Conservation (phyloP, 768 basidiomycete genomes). For the Lentinus brumalis region DNA sequence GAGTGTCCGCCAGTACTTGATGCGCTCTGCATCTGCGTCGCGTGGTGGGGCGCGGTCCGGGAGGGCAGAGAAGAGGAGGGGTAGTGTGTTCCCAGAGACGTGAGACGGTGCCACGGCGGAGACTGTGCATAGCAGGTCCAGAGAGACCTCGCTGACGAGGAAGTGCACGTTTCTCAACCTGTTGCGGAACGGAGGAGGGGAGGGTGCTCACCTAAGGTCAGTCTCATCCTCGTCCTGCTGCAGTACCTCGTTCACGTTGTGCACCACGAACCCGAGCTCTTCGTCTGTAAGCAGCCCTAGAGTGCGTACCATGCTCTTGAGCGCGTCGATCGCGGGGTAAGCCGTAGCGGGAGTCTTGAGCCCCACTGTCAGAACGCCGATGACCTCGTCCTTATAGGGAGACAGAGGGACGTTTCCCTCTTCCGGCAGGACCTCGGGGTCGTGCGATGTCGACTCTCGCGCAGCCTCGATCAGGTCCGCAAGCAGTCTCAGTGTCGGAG, state of each 20-base stretch:
- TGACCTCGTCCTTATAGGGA: constrained; percentile 74
- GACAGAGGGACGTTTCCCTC: constrained; percentile 43
- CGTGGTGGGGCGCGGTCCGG: constrained; percentile 66
- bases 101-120: constrained; percentile 60
- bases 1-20: constrained; percentile 68
- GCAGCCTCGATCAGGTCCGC: constrained; percentile 63
- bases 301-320: constrained; percentile 69
- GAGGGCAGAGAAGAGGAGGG: constrained; percentile 73
- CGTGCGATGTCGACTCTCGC: constrained; percentile 41
- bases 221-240: constrained; percentile 48
- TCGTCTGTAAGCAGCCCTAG: constrained; percentile 61
- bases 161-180: background rate
- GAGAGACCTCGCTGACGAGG: constrained; percentile 52
- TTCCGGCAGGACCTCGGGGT: constrained; percentile 17
- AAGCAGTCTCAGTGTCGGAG: constrained; percentile 66
- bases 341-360: constrained; percentile 53
- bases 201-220: constrained; percentile 45
- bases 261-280: constrained; percentile 80
- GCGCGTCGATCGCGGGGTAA: constrained; percentile 61
- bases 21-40: constrained; percentile 56
- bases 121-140: constrained; percentile 66
- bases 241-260: constrained; percentile 72
- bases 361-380: constrained; percentile 64
- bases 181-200: background rate
- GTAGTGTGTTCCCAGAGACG: constrained; percentile 75